phyloP scores from a whole-genome alignment of 164 flowering plant species.

The Brasenia schreberi region DNA sequence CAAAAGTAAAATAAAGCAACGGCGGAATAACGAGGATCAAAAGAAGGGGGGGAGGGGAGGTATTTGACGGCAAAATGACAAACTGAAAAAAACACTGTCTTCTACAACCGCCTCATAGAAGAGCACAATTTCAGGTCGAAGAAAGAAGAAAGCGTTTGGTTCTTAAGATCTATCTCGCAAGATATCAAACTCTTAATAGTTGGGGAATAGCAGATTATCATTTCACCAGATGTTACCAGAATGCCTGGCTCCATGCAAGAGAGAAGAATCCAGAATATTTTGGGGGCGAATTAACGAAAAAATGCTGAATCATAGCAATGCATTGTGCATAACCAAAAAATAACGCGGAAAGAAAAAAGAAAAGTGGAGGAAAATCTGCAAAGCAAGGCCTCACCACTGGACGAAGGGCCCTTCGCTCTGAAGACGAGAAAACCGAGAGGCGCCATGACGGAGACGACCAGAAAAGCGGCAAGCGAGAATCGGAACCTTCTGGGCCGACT shows the following conservation, averaged over 20 bases:
- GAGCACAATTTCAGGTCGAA: not conserved
- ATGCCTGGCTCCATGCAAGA: too few relatives aligned
- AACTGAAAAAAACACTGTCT: too few relatives aligned
- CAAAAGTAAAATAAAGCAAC: not conserved
- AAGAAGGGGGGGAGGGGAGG: not conserved
- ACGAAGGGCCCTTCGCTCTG: not conserved
- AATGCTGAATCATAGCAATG: too few relatives aligned
- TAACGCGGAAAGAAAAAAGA: not conserved
- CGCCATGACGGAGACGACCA: not conserved
- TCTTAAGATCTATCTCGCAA: not conserved
- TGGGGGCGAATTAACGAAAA: too few relatives aligned
- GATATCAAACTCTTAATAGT: not conserved
- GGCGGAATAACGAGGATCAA: not conserved
- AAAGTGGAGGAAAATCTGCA: not conserved
- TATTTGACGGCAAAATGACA: not conserved
- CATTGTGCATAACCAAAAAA: not conserved
- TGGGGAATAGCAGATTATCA: not conserved
- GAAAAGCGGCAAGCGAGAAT: not conserved
- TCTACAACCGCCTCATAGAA: not conserved
- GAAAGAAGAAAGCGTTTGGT: not conserved
- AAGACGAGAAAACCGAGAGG: not conserved
- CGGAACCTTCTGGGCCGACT: not conserved
- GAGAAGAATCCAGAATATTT: too few relatives aligned
- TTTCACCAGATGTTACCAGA: not conserved
- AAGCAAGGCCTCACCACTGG: not conserved